Conservation (phyloP, 2,329 filamentous ascomycete genomes). For the Aspergillus fructus region DNA sequence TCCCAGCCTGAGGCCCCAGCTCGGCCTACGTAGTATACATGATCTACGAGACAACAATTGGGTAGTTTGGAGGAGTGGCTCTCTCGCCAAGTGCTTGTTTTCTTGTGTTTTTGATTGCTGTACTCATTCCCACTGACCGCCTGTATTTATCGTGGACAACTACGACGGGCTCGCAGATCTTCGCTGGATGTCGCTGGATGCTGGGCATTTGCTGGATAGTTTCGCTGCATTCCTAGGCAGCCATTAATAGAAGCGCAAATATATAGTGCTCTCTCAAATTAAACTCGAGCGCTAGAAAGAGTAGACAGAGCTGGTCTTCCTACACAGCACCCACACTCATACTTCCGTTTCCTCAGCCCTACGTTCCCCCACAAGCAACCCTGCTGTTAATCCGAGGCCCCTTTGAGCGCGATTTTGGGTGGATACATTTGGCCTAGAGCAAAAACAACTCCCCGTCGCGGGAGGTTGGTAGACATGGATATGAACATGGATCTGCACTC, state of each 20-base stretch:
- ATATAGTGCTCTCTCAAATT: too few relatives aligned
- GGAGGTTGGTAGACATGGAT: constrained; percentile 19
- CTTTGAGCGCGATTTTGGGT: not conserved
- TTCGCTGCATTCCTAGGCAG: not conserved
- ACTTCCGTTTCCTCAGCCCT: not conserved
- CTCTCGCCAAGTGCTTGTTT: not conserved
- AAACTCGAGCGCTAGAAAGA: not conserved
- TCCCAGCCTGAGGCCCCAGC: not conserved
- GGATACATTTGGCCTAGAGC: not conserved
- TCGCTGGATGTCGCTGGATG: not conserved
- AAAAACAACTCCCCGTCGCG: constrained; percentile 8
- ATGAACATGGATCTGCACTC: constrained; percentile 31
- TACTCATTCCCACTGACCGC: not conserved
- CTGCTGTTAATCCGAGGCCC: not conserved
- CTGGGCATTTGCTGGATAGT: not conserved
- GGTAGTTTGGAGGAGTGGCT: not conserved
- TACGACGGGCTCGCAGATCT: not conserved
- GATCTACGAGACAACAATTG: not conserved
- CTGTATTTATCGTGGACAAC: not conserved
- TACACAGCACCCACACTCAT: not conserved
- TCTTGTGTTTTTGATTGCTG: not conserved
- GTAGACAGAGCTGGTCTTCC: not conserved
- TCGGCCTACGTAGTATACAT: not conserved
- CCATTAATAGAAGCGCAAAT: not conserved
- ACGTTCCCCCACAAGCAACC: not conserved